A percentile compares a stretch with the other conserved stretches of the same genome.
Conservation (phyloP, 768 basidiomycete genomes). For the Flagelloscypha sp. region DNA sequence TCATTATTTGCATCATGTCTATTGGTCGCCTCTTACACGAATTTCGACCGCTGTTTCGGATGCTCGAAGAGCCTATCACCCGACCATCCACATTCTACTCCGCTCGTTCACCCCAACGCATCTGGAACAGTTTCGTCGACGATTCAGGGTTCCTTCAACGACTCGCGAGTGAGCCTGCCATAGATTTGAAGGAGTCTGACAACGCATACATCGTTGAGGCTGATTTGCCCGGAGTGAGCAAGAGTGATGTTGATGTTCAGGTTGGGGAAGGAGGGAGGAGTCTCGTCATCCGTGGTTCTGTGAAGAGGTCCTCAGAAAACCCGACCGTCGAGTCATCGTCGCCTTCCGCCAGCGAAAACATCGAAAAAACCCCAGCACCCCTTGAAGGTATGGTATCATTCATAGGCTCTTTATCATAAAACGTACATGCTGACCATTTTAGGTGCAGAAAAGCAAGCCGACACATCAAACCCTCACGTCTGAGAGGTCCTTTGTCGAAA, state of each 20-base stretch:
- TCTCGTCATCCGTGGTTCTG: conserved; percentile 71
- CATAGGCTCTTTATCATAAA: background rate
- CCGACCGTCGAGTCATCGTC: conserved; percentile 12
- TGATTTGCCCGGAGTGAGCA: conserved; percentile 71
- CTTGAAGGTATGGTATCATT: conserved; percentile 22
- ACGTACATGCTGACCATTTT: background rate
- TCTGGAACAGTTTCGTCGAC: conserved; percentile 36
- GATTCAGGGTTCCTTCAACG: conserved; percentile 39
- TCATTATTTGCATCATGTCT: conserved; percentile 62
- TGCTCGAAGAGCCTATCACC: conserved; percentile 64
- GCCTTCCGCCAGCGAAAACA: conserved; percentile 12
- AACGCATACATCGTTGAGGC: conserved; percentile 64
- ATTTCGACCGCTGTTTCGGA: conserved; percentile 65
- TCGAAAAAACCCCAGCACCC: conserved; percentile 9
- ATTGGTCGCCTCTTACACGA: conserved; percentile 61
- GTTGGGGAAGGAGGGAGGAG: conserved; percentile 65
- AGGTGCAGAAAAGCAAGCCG: conserved; percentile 14
- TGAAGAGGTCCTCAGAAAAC: conserved; percentile 31
- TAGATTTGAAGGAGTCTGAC: conserved; percentile 62
- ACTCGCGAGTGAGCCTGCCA: conserved; percentile 32
- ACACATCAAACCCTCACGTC: conserved; percentile 38
- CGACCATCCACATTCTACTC: conserved; percentile 24
- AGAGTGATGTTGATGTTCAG: conserved; percentile 64
- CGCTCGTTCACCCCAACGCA: too few species aligned
- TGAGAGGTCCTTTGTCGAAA: conserved; percentile 53